A percentile compares a stretch with the other conserved stretches of the same genome.
Evolutionary conservation across 169 alveolate genomes (phyloP).

Genomic region (Cryptosporidium xiaoi): DNA sequence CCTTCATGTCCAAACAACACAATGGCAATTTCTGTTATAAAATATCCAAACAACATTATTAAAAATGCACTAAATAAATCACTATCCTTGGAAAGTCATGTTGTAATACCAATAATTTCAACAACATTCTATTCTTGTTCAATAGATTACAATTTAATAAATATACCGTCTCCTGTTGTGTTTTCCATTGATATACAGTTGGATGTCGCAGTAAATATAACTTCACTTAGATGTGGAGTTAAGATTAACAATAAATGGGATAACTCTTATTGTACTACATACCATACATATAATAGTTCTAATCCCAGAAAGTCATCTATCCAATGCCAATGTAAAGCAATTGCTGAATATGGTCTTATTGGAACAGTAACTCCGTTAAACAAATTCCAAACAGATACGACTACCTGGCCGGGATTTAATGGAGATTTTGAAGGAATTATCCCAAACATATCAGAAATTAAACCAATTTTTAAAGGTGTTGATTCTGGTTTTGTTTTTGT

Average conservation of each 20-base stretch:
- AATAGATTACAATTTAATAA: conserved; percentile 33
- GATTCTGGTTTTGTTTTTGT: conserved; percentile 44
- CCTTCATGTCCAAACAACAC: conserved; percentile 72
- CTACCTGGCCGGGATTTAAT: conserved; percentile 57
- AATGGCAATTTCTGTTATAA: conserved; percentile 22
- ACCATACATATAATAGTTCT: conserved; percentile 32
- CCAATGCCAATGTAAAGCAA: conserved; percentile 61
- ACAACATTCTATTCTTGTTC: conserved; percentile 52
- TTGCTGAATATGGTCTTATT: conserved; percentile 34
- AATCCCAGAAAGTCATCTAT: conserved; percentile 63
- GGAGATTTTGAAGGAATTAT: conserved; percentile 32
- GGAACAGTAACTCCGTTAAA: conserved; percentile 45
- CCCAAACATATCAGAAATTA: conserved; percentile 50
- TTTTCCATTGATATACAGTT: conserved; percentile 25
- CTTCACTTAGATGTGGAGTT: conserved; percentile 23
- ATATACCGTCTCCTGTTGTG: conserved; percentile 57
- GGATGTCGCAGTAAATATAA: conserved; percentile 25
- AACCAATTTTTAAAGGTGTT: background rate
- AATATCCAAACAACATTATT: conserved; percentile 25
- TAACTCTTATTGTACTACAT: conserved; percentile 25
- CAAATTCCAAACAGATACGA: conserved; percentile 40
- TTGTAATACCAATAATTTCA: conserved; percentile 18
- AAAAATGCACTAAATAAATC: conserved; percentile 18
- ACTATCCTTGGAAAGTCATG: background rate
- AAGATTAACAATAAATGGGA: conserved; percentile 13